A percentile compares a stretch with the other conserved stretches of the same genome.
Evolutionary conservation across 768 basidiomycete species (phyloP).

Genomic region (Rubroboletus satanas): DNA sequence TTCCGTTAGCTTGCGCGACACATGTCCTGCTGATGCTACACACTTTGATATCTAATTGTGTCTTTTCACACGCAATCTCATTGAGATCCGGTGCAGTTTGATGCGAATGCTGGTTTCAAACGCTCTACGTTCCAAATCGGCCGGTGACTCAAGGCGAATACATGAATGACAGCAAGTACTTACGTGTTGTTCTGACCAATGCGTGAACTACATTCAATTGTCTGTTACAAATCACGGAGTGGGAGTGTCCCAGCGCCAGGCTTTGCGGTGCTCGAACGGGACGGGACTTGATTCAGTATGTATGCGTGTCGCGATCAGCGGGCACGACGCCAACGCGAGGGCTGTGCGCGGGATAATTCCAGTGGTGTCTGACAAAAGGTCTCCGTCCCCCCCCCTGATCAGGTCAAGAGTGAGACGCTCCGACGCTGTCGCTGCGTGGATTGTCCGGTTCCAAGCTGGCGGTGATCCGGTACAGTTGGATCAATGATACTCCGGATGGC

Average conservation of each 20-base stretch:
- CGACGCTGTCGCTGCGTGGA: background rate
- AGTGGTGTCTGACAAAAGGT: background rate
- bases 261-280: background rate
- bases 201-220: background rate
- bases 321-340: background rate
- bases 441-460: background rate
- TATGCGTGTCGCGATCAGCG: background rate
- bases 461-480: background rate
- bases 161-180: background rate
- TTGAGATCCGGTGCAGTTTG: background rate
- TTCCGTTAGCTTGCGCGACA: conserved; percentile 1
- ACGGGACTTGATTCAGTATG: background rate
- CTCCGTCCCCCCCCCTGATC: background rate
- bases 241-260: background rate
- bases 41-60: background rate
- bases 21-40: background rate
- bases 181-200: background rate
- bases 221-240: too few species aligned
- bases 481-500: background rate
- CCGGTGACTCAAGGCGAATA: background rate
- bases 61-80: background rate
- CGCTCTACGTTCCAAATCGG: background rate
- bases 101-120: background rate
- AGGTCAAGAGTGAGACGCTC: background rate
- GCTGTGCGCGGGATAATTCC: background rate